A percentile compares a stretch with the other conserved stretches of the same genome.
Evolutionary conservation across 139 green algal genomes (phyloP).

Genomic region (Gonium pectorale): DNA sequence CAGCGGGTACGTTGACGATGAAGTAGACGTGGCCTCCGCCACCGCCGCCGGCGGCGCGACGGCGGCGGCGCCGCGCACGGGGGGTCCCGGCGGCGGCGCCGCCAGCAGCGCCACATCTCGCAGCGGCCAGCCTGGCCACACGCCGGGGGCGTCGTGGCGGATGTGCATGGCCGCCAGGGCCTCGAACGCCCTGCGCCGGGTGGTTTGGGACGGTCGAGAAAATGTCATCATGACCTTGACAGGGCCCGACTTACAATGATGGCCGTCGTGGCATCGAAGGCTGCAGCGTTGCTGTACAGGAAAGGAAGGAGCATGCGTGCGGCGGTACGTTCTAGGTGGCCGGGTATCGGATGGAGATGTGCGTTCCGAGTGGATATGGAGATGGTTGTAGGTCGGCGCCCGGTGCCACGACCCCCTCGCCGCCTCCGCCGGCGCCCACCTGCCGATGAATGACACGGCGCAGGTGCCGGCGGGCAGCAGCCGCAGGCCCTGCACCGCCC

Average conservation of each 20-base stretch:
- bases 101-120: neutral
- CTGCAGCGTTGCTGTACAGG: too few relatives aligned
- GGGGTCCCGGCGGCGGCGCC: neutral
- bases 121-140: neutral
- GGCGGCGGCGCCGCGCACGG: neutral
- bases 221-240: too few relatives aligned
- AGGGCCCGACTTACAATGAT: too few relatives aligned
- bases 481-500: slow-evolving; percentile 23
- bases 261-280: too few relatives aligned
- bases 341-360: too few relatives aligned
- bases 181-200: neutral
- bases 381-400: too few relatives aligned
- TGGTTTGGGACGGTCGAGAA: too few relatives aligned
- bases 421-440: neutral
- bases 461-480: slow-evolving; percentile 1
- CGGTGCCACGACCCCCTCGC: too few relatives aligned
- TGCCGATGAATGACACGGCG: slow-evolving; percentile 26
- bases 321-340: too few relatives aligned
- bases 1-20: neutral
- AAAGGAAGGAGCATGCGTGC: too few relatives aligned
- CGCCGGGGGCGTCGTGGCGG: neutral
- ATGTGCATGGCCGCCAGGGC: slow-evolving; percentile 9
- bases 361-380: too few relatives aligned
- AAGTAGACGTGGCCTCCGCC: too few relatives aligned
- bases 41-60: neutral